phyloP scores from a whole-genome alignment of 306 rosid genomes.

The Sphenostylis stenocarpa region DNA sequence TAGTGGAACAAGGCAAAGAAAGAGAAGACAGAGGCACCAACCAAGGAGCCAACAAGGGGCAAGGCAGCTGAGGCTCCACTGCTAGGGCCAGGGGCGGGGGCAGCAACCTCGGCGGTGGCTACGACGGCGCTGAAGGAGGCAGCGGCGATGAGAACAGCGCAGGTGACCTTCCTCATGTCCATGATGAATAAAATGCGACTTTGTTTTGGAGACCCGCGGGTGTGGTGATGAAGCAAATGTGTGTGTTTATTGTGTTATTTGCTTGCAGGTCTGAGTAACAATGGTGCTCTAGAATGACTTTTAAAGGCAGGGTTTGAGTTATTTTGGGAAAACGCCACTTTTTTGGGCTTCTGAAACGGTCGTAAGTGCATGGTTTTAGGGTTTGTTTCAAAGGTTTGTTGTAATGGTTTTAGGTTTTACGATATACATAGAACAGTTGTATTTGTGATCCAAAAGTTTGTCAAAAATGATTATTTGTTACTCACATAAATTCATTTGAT shows the following conservation, averaged over 20 bases:
- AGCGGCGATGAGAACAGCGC: not conserved
- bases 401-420: too few species aligned
- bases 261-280: too few species aligned
- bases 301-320: too few species aligned
- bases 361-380: not conserved
- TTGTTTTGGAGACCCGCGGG: not conserved
- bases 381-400: too few species aligned
- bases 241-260: not conserved
- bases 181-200: not conserved
- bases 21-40: not conserved
- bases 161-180: not conserved
- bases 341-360: too few species aligned
- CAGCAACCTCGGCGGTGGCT: not conserved
- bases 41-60: not conserved
- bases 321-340: too few species aligned
- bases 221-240: not conserved
- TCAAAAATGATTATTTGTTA: too few species aligned
- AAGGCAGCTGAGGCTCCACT: not conserved
- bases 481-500: too few species aligned
- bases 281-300: too few species aligned
- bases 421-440: too few species aligned
- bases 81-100: not conserved
- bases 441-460: too few species aligned
- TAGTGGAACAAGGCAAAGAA: conserved; percentile 2
- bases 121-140: not conserved